A percentile compares a stretch with the other conserved stretches of the same genome.
These are phyloP conservation scores for Tolypocladium nubicola DNA, from an alignment of 2,329 filamentous ascomycete species.

Conservation along the genomic window DNA sequence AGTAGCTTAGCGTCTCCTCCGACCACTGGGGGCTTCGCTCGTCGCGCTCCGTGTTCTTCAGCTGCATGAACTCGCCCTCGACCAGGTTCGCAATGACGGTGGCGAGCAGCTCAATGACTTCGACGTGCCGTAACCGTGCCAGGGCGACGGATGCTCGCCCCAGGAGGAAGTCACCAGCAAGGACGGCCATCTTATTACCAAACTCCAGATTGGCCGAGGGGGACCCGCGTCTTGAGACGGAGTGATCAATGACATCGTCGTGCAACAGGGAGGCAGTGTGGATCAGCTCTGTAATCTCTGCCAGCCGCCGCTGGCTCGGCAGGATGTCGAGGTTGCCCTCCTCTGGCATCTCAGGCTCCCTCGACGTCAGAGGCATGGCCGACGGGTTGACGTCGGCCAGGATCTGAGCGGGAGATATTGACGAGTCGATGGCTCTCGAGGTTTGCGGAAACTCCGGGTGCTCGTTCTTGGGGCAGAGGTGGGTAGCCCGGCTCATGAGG, in stretches of 20 bases:
- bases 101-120: conserved; percentile 87
- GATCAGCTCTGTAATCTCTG: conserved; percentile 95
- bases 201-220: conserved; percentile 91
- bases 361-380: conserved; percentile 31
- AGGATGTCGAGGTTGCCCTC: conserved; percentile 57
- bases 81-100: conserved; percentile 97
- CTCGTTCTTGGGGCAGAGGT: conserved; percentile 55
- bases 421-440: conserved; percentile 36
- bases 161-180: conserved; percentile 93
- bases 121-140: conserved; percentile 79
- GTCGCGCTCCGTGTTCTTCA: conserved; percentile 89
- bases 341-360: conserved; percentile 20
- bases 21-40: conserved; percentile 78
- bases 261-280: conserved; percentile 94
- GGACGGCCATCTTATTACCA: conserved; percentile 97
- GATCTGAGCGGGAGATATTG: conserved; percentile 43
- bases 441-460: conserved; percentile 28
- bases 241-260: conserved; percentile 96
- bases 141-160: conserved; percentile 89
- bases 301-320: conserved; percentile 83
- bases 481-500: conserved; percentile 89
- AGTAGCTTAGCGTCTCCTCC: conserved; percentile 83
- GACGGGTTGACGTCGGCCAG: conserved; percentile 77
- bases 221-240: conserved; percentile 69
- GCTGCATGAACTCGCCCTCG: conserved; percentile 98